Evolutionary conservation across 2,329 filamentous ascomycete species (phyloP).

Genomic region (Monosporascus ibericus): DNA sequence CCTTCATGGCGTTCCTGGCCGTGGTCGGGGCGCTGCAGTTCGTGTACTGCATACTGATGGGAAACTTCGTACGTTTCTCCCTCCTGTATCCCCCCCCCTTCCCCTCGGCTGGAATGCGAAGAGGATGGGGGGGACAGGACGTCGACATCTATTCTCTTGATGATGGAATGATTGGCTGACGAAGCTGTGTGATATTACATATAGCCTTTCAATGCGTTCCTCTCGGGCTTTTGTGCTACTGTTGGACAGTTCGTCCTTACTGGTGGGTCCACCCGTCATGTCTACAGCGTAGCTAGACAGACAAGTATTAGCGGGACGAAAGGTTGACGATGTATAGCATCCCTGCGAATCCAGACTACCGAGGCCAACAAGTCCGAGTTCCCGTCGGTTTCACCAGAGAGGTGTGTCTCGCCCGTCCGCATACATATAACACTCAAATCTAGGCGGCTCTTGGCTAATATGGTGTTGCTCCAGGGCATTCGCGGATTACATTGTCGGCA

Average conservation of each 20-base stretch:
- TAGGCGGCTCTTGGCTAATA: neutral
- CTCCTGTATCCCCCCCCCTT: too few relatives aligned
- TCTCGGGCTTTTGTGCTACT: slow-evolving; percentile 88
- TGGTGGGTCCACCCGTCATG: slow-evolving; percentile 44
- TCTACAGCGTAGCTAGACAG: neutral
- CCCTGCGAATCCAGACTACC: slow-evolving; percentile 87
- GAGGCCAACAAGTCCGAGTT: slow-evolving; percentile 75
- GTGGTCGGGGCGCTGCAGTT: slow-evolving; percentile 88
- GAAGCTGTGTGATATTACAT: slow-evolving; percentile 8
- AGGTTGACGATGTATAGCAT: slow-evolving; percentile 37
- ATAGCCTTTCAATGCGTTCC: slow-evolving; percentile 97
- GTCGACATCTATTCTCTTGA: neutral
- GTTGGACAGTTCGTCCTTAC: slow-evolving; percentile 98
- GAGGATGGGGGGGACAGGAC: neutral
- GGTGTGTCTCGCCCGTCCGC: slow-evolving; percentile 42
- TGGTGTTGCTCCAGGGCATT: slow-evolving; percentile 61
- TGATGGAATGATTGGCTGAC: slow-evolving; percentile 1
- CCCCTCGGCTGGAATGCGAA: neutral
- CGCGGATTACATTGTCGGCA: slow-evolving; percentile 92
- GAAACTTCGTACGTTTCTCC: slow-evolving; percentile 77
- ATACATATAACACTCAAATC: neutral
- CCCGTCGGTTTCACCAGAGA: slow-evolving; percentile 69
- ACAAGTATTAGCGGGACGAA: slow-evolving; percentile 4
- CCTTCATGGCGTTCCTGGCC: slow-evolving; percentile 83
- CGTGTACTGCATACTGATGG: slow-evolving; percentile 81